phyloP scores from a whole-genome alignment of 2,329 filamentous ascomycete genomes.

The Epichloe sp. region DNA sequence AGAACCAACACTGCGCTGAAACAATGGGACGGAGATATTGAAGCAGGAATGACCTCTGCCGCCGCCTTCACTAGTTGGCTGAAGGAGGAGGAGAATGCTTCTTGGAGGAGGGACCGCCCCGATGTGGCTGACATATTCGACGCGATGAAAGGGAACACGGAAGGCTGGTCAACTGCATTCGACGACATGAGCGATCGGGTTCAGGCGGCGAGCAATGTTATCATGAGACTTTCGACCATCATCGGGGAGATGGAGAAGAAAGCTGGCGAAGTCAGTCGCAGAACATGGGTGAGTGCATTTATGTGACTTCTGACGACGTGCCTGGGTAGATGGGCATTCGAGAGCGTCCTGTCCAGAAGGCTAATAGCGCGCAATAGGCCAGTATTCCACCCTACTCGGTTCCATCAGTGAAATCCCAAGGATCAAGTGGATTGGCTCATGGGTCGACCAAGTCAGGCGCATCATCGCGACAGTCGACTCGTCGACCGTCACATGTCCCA shows the following conservation, averaged over 20 bases:
- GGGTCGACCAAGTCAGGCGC: constrained; percentile 3
- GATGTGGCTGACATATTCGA: constrained; percentile 60
- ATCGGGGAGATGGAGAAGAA: constrained; percentile 77
- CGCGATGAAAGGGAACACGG: constrained; percentile 85
- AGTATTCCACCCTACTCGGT: constrained; percentile 11
- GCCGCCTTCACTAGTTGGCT: constrained; percentile 68
- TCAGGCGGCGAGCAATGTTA: constrained; percentile 52
- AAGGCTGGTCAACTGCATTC: constrained; percentile 78
- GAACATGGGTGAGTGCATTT: constrained; percentile 49
- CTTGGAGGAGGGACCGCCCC: constrained; percentile 48
- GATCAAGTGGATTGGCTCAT: neutral
- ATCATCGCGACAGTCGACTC: constrained; percentile 3
- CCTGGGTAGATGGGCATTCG: too few relatives aligned
- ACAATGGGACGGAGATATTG: constrained; percentile 65
- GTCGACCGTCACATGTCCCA: neutral
- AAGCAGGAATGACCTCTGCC: constrained; percentile 63
- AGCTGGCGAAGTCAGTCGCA: constrained; percentile 70
- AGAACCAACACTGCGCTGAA: constrained; percentile 64
- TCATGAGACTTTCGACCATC: constrained; percentile 62
- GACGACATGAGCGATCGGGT: constrained; percentile 62
- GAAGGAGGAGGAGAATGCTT: constrained; percentile 46
- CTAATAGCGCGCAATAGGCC: constrained; percentile 7
- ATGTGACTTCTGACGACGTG: too few relatives aligned
- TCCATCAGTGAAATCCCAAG: constrained; percentile 3
- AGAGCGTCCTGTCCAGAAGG: neutral